Conservation (phyloP, 1,284 basidiomycete genomes). For the Fomitopsis betulina region DNA sequence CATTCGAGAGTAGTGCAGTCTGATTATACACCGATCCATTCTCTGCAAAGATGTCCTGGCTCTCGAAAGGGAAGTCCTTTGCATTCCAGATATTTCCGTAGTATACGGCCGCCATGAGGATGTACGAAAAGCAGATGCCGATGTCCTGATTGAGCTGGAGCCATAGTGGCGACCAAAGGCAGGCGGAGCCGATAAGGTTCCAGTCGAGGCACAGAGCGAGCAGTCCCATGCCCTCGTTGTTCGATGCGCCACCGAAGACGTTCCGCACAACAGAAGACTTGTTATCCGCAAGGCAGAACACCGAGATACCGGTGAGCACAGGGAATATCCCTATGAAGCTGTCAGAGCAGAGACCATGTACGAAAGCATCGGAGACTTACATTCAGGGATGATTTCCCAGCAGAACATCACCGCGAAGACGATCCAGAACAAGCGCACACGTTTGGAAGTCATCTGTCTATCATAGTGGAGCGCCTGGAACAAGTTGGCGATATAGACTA, state of each 20-base stretch:
- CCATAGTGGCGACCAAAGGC: slow-evolving; percentile 29
- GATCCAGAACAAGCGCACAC: slow-evolving; percentile 27
- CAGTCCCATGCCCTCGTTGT: slow-evolving; percentile 53
- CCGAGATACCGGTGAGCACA: slow-evolving; percentile 42
- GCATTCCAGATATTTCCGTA: slow-evolving; percentile 30
- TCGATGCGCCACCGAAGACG: slow-evolving; percentile 57
- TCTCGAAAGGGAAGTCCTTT: slow-evolving; percentile 32
- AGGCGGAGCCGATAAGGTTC: slow-evolving; percentile 31
- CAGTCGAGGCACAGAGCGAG: slow-evolving; percentile 55
- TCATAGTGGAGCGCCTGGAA: slow-evolving; percentile 29
- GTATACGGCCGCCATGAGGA: slow-evolving; percentile 29
- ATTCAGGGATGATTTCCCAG: slow-evolving; percentile 33
- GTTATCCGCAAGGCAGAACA: slow-evolving; percentile 58
- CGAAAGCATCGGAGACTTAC: background rate
- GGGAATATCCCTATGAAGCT: slow-evolving; percentile 30
- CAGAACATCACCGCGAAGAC: slow-evolving; percentile 21
- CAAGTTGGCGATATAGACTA: slow-evolving; percentile 26
- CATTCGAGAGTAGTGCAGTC: slow-evolving; percentile 27
- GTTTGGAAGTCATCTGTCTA: slow-evolving; percentile 25
- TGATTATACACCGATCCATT: slow-evolving; percentile 29
- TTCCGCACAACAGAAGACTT: slow-evolving; percentile 43
- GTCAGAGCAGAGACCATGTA: slow-evolving; percentile 2
- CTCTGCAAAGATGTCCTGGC: slow-evolving; percentile 28
- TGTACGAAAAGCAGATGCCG: slow-evolving; percentile 28
- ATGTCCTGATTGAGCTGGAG: slow-evolving; percentile 32